phyloP scores from a whole-genome alignment of 257 asterid species.

The Salvia splendens region DNA sequence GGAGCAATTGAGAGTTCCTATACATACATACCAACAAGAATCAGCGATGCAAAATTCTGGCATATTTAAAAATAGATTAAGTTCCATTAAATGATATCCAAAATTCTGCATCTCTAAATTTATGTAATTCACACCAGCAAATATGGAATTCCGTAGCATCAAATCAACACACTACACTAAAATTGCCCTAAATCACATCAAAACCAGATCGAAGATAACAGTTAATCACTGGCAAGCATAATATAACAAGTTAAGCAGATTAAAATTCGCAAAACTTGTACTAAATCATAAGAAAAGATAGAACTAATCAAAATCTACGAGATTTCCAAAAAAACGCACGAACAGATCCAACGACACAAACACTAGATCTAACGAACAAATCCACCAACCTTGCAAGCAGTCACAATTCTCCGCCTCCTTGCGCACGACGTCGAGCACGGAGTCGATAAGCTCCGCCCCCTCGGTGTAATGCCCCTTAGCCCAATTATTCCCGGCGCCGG shows the following conservation, averaged over 20 bases:
- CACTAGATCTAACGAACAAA: constrained; percentile 12
- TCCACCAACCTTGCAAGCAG: constrained; percentile 36
- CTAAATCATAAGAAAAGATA: no score
- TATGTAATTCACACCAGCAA: neutral
- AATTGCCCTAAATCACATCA: neutral
- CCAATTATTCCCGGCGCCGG: constrained; percentile 49
- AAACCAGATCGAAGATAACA: neutral
- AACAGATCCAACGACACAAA: neutral
- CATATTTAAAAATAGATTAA: neutral
- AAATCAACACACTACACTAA: neutral
- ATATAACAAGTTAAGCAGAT: neutral
- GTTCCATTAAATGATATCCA: neutral
- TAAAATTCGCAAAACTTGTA: neutral
- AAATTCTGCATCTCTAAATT: neutral
- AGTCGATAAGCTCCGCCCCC: constrained; percentile 46
- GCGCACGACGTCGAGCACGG: constrained; percentile 47
- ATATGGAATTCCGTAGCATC: neutral
- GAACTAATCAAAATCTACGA: neutral
- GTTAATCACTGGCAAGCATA: neutral
- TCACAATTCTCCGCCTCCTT: constrained; percentile 47
- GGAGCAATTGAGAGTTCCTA: neutral
- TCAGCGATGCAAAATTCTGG: no score
- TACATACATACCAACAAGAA: no score
- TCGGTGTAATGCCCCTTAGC: constrained; percentile 47
- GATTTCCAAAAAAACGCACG: neutral